Percentiles rank a stretch among this genome's conserved stretches.
These are phyloP conservation scores for Trichosporon sp. DNA, from an alignment of 1,284 basidiomycete species.

Conservation along the genomic window DNA sequence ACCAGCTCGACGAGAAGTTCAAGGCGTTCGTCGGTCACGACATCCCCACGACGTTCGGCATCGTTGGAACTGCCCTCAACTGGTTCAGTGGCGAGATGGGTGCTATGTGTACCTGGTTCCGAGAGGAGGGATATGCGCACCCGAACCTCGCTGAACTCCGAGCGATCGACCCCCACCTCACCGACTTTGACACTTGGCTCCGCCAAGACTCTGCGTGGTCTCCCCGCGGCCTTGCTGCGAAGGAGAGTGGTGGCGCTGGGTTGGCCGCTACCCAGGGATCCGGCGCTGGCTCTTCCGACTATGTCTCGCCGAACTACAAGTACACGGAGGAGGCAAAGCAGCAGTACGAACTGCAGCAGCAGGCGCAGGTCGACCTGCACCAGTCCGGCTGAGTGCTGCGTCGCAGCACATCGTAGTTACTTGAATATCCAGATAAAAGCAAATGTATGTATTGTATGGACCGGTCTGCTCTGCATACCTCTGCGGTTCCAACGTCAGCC, in stretches of 20 bases:
- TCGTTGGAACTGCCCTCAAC: slow-evolving; percentile 1
- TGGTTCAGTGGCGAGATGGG: slow-evolving; percentile 6
- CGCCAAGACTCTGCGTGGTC: not conserved
- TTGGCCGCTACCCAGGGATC: not conserved
- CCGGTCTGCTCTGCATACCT: not conserved
- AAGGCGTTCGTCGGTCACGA: slow-evolving; percentile 14
- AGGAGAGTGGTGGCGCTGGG: not conserved
- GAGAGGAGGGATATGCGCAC: slow-evolving; percentile 9
- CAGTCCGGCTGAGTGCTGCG: not conserved
- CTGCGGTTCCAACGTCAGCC: no score
- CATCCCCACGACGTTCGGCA: slow-evolving; percentile 18
- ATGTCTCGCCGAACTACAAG: not conserved
- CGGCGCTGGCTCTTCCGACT: not conserved
- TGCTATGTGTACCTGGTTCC: slow-evolving; percentile 16
- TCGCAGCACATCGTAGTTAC: not conserved
- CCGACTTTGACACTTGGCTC: slow-evolving; percentile 13
- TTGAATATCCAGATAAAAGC: not conserved
- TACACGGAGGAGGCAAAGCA: not conserved
- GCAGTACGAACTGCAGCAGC: not conserved
- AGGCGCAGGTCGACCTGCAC: not conserved
- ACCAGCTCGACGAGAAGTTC: slow-evolving; percentile 19
- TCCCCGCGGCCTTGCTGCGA: not conserved
- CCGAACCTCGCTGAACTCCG: slow-evolving; percentile 8
- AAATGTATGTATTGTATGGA: not conserved
- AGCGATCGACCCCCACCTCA: slow-evolving; percentile 9